phyloP scores from a whole-genome alignment of 176 grass and related monocot species.

The Metroxylon sagu region DNA sequence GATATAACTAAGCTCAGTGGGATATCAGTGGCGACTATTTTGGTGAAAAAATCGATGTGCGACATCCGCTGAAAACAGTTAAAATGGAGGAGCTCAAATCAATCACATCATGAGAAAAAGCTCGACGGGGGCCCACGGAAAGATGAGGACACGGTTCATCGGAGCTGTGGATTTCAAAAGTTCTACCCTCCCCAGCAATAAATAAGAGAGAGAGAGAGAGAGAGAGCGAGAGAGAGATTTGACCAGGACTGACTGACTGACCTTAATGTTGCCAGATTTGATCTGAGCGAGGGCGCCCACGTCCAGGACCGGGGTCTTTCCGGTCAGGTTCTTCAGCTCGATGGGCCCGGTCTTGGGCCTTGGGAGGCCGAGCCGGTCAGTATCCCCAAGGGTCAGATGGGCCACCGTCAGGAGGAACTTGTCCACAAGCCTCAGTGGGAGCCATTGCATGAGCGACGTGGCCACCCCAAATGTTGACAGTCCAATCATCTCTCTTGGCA shows the following conservation, averaged over 20 bases:
- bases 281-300: constrained; percentile 69
- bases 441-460: constrained; percentile 55
- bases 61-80: too few relatives aligned
- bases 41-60: too few relatives aligned
- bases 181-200: too few relatives aligned
- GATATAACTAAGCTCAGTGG: too few relatives aligned
- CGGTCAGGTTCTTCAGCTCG: constrained; percentile 89
- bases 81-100: too few relatives aligned
- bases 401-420: constrained; percentile 54
- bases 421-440: constrained; percentile 57
- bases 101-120: too few relatives aligned
- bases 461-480: constrained; percentile 78
- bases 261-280: constrained; percentile 94
- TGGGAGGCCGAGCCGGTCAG: constrained; percentile 56
- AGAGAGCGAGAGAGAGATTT: too few relatives aligned
- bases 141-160: too few relatives aligned
- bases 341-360: constrained; percentile 83
- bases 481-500: constrained; percentile 78
- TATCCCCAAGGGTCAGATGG: constrained; percentile 56
- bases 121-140: too few relatives aligned
- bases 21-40: too few relatives aligned
- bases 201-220: too few relatives aligned
- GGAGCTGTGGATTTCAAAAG: too few relatives aligned
- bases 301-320: constrained; percentile 85
- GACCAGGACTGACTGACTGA: constrained; percentile 4